A percentile compares a stretch with the other conserved stretches of the same genome.
These are phyloP conservation scores for Fusarium praegraminearum DNA, from an alignment of 2,329 filamentous ascomycete genomes.

Conservation along the genomic window DNA sequence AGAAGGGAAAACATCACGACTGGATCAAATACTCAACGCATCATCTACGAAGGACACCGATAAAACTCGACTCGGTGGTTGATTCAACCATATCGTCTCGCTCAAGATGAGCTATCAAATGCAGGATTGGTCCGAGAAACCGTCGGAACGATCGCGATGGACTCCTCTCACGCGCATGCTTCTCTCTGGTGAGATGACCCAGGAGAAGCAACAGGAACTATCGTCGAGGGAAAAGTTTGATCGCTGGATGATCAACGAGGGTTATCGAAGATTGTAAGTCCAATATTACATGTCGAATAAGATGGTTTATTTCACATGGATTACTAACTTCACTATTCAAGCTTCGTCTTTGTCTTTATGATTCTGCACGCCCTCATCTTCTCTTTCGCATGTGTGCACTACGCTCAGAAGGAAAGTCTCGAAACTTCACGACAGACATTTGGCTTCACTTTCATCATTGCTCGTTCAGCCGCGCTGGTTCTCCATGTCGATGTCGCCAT, in stretches of 20 bases:
- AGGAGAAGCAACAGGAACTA: slow-evolving; percentile 76
- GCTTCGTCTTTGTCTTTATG: slow-evolving; percentile 82
- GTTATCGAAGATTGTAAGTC: slow-evolving; percentile 81
- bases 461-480: slow-evolving; percentile 78
- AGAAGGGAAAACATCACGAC: background rate
- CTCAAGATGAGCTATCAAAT: slow-evolving; percentile 48
- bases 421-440: slow-evolving; percentile 74
- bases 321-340: background rate
- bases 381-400: slow-evolving; percentile 83
- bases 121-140: slow-evolving; percentile 50
- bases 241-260: slow-evolving; percentile 91
- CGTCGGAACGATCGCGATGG: slow-evolving; percentile 81
- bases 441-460: slow-evolving; percentile 81
- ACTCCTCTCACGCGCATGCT: slow-evolving; percentile 85
- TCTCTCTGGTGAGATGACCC: slow-evolving; percentile 84
- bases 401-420: slow-evolving; percentile 81
- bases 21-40: background rate
- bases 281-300: background rate
- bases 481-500: slow-evolving; percentile 86
- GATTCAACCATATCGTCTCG: background rate
- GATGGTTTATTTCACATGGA: background rate
- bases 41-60: background rate
- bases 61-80: slow-evolving; percentile 1
- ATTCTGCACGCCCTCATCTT: slow-evolving; percentile 81
- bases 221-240: slow-evolving; percentile 79